Conservation (phyloP, 352 stramenopile genomes). For the Globisporangium viniferum region DNA sequence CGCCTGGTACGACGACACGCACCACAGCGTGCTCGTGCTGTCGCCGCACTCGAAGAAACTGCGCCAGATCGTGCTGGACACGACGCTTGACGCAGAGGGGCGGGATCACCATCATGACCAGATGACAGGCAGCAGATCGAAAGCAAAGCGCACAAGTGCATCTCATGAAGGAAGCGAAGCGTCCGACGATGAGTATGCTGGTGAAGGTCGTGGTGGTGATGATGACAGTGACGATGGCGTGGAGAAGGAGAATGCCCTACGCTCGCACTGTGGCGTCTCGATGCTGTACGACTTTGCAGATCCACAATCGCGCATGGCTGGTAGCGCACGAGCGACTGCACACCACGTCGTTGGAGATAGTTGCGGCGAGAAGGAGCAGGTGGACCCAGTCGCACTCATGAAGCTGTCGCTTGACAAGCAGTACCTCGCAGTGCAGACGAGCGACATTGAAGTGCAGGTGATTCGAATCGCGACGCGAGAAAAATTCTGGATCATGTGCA, state of each 20-base stretch:
- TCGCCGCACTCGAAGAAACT: constrained; percentile 29
- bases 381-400: constrained; percentile 32
- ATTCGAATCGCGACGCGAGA: constrained; percentile 38
- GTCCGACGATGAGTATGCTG: neutral
- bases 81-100: constrained; percentile 16
- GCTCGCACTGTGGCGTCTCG: constrained; percentile 9
- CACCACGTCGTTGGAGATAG: neutral
- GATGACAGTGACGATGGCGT: constrained; percentile 11
- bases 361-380: neutral
- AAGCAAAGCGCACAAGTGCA: neutral
- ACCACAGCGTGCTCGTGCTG: constrained; percentile 54
- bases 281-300: constrained; percentile 48
- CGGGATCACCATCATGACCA: neutral
- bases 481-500: constrained; percentile 73
- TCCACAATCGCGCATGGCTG: neutral
- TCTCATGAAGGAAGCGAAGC: neutral
- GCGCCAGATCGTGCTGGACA: constrained; percentile 41
- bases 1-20: constrained; percentile 54
- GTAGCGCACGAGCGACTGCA: neutral
- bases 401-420: constrained; percentile 61
- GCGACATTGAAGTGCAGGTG: constrained; percentile 81
- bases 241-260: constrained; percentile 1
- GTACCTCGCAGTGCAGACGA: constrained; percentile 76
- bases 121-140: neutral
- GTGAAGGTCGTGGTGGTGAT: neutral